Conservation (phyloP, 78 protist genomes). For the Emiliania huxleyi region DNA sequence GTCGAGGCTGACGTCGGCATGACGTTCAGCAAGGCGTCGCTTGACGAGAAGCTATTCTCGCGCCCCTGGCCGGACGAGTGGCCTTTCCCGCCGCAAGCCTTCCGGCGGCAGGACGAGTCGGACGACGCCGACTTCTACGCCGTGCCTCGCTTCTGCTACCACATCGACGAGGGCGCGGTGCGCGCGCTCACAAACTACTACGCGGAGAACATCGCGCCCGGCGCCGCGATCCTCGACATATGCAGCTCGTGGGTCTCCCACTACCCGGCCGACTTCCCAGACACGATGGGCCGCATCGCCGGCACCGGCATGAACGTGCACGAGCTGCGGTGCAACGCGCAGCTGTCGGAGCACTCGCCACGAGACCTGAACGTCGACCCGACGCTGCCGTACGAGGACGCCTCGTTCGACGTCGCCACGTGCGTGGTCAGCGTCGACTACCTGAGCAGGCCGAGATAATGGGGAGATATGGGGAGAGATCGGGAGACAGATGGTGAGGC, state of each 20-base stretch:
- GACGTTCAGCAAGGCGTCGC: background rate
- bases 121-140: background rate
- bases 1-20: background rate
- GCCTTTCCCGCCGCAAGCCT: background rate
- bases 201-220: background rate
- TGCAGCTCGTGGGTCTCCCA: background rate
- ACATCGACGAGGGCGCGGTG: background rate
- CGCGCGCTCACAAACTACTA: conserved; percentile 5
- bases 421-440: background rate
- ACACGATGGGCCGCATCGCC: background rate
- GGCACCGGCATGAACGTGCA: background rate
- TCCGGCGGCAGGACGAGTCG: background rate
- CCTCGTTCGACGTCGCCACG: background rate
- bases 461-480: too few relatives aligned
- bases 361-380: background rate
- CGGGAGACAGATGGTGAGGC: too few relatives aligned
- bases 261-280: background rate
- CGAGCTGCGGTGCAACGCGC: background rate
- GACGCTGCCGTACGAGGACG: background rate
- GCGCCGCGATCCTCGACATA: background rate
- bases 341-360: background rate
- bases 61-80: background rate
- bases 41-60: background rate
- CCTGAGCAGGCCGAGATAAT: too few relatives aligned
- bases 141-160: background rate